These are phyloP conservation scores for Dipteronia sinensis DNA, from an alignment of 345 rosid genomes.

Conservation along the genomic window DNA sequence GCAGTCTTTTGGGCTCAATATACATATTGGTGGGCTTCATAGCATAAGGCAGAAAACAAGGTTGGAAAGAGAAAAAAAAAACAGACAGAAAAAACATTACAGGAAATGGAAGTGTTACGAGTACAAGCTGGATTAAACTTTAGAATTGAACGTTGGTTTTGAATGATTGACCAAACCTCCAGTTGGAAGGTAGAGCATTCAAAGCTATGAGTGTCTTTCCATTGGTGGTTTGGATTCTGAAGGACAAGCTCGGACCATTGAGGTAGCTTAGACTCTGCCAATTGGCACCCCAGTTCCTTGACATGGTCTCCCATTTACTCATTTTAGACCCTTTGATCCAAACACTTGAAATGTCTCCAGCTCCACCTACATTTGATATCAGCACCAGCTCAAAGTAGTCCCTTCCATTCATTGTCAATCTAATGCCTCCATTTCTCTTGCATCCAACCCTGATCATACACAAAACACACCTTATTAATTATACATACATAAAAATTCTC, in stretches of 20 bases:
- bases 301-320: constrained; percentile 55
- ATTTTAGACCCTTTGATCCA: constrained; percentile 62
- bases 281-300: constrained; percentile 72
- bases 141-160: constrained; percentile 57
- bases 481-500: no score
- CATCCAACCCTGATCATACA: constrained; percentile 53
- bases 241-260: constrained; percentile 66
- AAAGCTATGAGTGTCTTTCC: constrained; percentile 46
- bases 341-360: constrained; percentile 54
- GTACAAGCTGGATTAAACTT: not conserved
- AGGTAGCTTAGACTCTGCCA: constrained; percentile 74
- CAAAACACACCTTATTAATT: no score
- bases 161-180: constrained; percentile 74
- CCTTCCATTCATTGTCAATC: constrained; percentile 70
- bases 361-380: constrained; percentile 66
- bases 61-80: not conserved
- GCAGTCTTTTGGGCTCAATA: not conserved
- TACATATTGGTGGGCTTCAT: constrained; percentile 31
- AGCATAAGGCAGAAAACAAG: constrained; percentile 16
- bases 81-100: not conserved
- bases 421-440: constrained; percentile 64
- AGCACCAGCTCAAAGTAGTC: constrained; percentile 73
- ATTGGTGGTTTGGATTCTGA: constrained; percentile 51
- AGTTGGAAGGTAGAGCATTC: constrained; percentile 49
- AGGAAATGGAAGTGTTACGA: not conserved